Base-by-base conservation (phyloP, 2,329 filamentous ascomycete species). In the Pseudogymnoascus sp. region DNA sequence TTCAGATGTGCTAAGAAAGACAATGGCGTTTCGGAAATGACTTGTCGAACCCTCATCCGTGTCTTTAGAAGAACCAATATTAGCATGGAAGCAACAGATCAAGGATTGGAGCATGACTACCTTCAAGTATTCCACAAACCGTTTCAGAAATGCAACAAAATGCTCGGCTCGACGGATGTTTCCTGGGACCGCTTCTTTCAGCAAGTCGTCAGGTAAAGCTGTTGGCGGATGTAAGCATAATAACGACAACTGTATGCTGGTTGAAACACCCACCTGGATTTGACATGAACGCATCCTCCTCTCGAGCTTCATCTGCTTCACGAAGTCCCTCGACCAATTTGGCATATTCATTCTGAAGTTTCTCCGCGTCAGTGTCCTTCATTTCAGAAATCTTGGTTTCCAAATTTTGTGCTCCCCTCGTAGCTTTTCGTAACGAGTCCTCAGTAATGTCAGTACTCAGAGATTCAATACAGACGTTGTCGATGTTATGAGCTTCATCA, bases 381-480 rank as follows among this genome's bases (percentile, higher is more conserved):
- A 99, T 95, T 66, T 97, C 90, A 3, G 83, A 82, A 66, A 99
- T 96, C 71, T 88, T 96, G 28, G 83, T 84, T 70, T 99, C 94
- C 1, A 99, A 78, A 66, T 95, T 97, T 65, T 87, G 87, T 10
- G 92, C 95, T 4, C 94, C 94, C 65, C 91, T 82, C 1, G 91
- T 92, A 18, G 94, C 94, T 74, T 90, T 95, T 19, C 92, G 84
- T 59, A 99, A 73, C 0, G 92, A 96, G 66, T 97, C 94, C 70
- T 99, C 92, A 0, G 92, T 97, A 61, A 99, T 83, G 68, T 99
- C 94, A 39, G 96, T 97, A 70, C 94, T 99, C 10, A 97, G 77
- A 1, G 94, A 92, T 71, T 99, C 94, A 66, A 99, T 99, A 72
- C 95, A 99, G 61, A 99, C 94, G 71, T 99, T 99, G 79, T 99